phyloP scores from a whole-genome alignment of 2,329 filamentous ascomycete genomes.

The Ambrosiella cleistominuta region DNA sequence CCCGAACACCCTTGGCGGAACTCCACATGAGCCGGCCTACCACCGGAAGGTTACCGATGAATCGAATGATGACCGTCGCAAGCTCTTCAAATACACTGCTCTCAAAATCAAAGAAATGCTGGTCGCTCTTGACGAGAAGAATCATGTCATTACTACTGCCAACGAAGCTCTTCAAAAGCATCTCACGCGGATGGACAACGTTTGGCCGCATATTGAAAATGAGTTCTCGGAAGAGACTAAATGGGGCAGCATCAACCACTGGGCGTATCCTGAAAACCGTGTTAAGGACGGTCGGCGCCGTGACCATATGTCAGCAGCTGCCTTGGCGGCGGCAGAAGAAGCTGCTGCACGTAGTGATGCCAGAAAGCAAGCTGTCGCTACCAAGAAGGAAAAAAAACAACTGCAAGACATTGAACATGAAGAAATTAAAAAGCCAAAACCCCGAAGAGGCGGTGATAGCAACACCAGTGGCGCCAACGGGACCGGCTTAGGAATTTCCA shows the following conservation, averaged over 20 bases:
- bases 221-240: constrained; percentile 93
- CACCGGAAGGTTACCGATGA: background rate
- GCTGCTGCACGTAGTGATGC: constrained; percentile 70
- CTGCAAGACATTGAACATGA: constrained; percentile 35
- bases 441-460: constrained; percentile 9
- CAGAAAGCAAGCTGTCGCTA: constrained; percentile 63
- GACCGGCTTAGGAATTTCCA: constrained; percentile 48
- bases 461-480: constrained; percentile 33
- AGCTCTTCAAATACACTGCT: constrained; percentile 62
- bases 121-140: constrained; percentile 88
- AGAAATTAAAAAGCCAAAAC: constrained; percentile 45
- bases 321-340: constrained; percentile 63
- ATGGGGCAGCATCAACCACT: constrained; percentile 78
- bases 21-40: constrained; percentile 19
- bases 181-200: constrained; percentile 64
- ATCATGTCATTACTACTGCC: constrained; percentile 84
- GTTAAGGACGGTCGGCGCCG: constrained; percentile 57
- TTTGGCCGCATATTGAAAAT: constrained; percentile 68
- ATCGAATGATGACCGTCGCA: constrained; percentile 38
- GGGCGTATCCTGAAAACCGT: constrained; percentile 85
- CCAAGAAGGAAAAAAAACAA: constrained; percentile 53
- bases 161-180: constrained; percentile 79
- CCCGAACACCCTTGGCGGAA: constrained; percentile 23
- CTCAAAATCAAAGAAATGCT: constrained; percentile 70
- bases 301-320: constrained; percentile 63